These are phyloP conservation scores for Boletus calvinii DNA, from an alignment of 1,284 basidiomycete genomes.

Conservation along the genomic window DNA sequence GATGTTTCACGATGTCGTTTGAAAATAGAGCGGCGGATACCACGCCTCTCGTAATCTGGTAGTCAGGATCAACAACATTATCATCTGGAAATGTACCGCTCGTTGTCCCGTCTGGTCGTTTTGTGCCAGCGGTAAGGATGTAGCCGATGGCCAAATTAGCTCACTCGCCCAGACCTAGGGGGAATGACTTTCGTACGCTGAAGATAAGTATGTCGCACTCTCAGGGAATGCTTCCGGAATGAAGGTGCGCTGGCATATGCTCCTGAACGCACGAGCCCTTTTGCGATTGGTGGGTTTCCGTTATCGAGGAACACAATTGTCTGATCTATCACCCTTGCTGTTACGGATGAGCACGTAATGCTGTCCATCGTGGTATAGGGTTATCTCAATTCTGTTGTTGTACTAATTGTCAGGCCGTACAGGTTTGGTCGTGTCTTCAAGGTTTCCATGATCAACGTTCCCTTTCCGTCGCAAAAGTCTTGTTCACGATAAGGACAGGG, in stretches of 20 bases:
- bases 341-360: slow-evolving; percentile 4
- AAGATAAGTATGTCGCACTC: slow-evolving; percentile 14
- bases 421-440: not conserved
- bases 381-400: slow-evolving; percentile 1
- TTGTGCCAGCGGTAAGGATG: not conserved
- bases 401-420: not conserved
- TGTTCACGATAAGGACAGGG: slow-evolving; percentile 25
- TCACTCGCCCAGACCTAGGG: slow-evolving; percentile 3
- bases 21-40: slow-evolving; percentile 8
- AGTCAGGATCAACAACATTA: not conserved
- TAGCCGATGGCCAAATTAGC: slow-evolving; percentile 27
- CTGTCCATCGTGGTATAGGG: slow-evolving; percentile 2
- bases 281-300: slow-evolving; percentile 29
- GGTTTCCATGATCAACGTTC: not conserved
- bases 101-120: slow-evolving; percentile 1
- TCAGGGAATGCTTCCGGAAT: slow-evolving; percentile 11
- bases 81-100: not conserved
- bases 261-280: slow-evolving; percentile 15
- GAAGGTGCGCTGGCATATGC: slow-evolving; percentile 7
- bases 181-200: not conserved
- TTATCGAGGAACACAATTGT: slow-evolving; percentile 12
- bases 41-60: not conserved
- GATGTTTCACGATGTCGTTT: not conserved
- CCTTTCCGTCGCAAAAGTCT: slow-evolving; percentile 6
- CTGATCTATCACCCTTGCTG: slow-evolving; percentile 4